Base-by-base conservation (phyloP, 202 grass and related monocot species). In the Zoysia matrella region DNA sequence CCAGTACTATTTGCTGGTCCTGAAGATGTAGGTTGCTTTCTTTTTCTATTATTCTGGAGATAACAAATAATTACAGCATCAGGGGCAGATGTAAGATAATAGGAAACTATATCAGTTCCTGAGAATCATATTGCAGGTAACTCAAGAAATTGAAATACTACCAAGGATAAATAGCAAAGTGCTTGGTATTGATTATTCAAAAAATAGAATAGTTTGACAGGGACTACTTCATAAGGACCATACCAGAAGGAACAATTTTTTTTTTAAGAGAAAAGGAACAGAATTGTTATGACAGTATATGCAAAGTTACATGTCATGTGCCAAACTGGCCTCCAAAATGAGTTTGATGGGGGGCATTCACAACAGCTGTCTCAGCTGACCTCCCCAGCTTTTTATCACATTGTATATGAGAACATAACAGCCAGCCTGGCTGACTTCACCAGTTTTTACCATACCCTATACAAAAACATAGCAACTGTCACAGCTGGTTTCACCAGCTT, bases 11-110 rank as follows among this genome's bases (percentile, higher is more conserved):
- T 36, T 36, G 30, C 30, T 36, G 30, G 30, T 75, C 97, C 97
- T 40, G 97, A 99, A 40, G 93, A 96, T 56, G 97, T 82, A 84
- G 92, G 71, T 67, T 95, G 95, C 75, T 99, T 99, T 86, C 97
- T 92, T 89, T 99, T 99, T 86, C 91, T 96, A 62, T 96, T 96
- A 73, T 73, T 91, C 93, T 95, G 83, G 63, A 84, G 13, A 88
- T 72, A 61, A 82, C 5, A 67, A 61, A 78, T 60, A 79, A 63
- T 79, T 83, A 56, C 15, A 80, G 51, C 80, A 81, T 4, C 60
- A 11, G 10, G 4, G 67, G 16, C 39, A 58, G 4, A 60, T 82
- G 69, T 73, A 71, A 74, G 41, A 16, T 80, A 63, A 81, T 66
- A 51, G 50, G 15, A 10, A 18, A 82, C 13, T 54, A 68, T 7